Conservation (phyloP, 2,329 filamentous ascomycete genomes). For the Aspergillus pseudonomiae region DNA sequence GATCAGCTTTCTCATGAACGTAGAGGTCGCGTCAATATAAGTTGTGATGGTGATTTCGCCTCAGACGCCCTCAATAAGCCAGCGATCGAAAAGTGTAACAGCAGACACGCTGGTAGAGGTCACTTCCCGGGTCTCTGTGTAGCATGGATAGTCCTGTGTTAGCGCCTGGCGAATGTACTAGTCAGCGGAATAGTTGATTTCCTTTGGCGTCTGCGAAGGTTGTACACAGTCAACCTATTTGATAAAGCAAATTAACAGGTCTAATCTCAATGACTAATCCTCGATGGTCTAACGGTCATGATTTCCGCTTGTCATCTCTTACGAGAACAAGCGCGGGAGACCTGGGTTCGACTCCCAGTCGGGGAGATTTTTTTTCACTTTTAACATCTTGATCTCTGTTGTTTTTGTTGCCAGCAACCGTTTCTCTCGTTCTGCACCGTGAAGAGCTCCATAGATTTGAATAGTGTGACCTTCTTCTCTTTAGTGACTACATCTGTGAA, state of each 20-base stretch:
- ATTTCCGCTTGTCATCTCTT: constrained; percentile 19
- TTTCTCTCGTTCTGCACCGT: no score
- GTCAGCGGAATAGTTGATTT: no score
- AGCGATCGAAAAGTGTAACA: neutral
- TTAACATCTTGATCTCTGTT: no score
- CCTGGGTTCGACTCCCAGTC: constrained; percentile 20
- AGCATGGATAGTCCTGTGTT: no score
- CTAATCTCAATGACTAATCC: constrained; percentile 14
- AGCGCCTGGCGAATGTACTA: no score
- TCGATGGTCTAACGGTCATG: constrained; percentile 21
- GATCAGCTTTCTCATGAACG: neutral
- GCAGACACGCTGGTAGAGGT: no score
- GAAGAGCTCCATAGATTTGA: no score
- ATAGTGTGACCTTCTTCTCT: no score
- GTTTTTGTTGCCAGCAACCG: no score
- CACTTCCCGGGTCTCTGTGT: no score
- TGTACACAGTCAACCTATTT: neutral
- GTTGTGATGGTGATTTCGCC: neutral
- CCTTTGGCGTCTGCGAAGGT: no score
- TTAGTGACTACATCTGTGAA: no score
- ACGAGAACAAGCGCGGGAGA: constrained; percentile 15
- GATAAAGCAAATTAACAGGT: rapidly evolving
- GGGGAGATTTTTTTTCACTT: constrained; percentile 10
- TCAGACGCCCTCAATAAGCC: neutral
- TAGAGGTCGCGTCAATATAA: neutral